Evolutionary conservation across 148 eudicot species (phyloP), one percentile per base, ranked within the genome.

Genomic region (Camellia sinensis): DNA sequence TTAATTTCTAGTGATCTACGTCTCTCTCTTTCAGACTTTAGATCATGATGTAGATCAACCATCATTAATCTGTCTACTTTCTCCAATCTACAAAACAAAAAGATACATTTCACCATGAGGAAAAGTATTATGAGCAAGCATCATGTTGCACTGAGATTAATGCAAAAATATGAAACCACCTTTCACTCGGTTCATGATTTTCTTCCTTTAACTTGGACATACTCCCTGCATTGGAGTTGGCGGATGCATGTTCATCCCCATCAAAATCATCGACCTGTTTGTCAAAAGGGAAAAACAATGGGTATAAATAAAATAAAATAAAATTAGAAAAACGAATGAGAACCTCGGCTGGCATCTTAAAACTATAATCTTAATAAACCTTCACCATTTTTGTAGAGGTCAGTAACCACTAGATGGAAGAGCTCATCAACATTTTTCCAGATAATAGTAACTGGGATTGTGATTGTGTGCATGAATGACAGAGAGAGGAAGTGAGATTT

Each of bases 1-100:
- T 84, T 71, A 72, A 73, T 44, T 86, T 87, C 87, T 15, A 92
- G 80, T 80, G 87, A 79, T 71, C 69, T 78, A 67, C 67, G 17
- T 67, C 64, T 82, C 13, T 88, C 89, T 76, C 60, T 87, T 71
- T 87, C 91, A 19, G 65, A 21, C 62, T 86, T 83, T 81, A 90
- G 71, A 70, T 86, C 88, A 45, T 37, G 77, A 84, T 80, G 21
- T 83, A 87, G 71, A 37, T 80, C 78, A 44, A 61, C 85, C 37
- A 83, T 40, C 71, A 71, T 77, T 75, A 73, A 50, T 48, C 81
- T 83, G 50, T 85, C 88, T 52, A 56, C 78, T 67, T 80, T 71
- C 40, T 73, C 73, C 71, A 80, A 68, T 74, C 86, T 87, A 78
- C 46, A 40, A 79, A 57, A 15, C 40, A 70, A 56, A 43, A 71